These are phyloP conservation scores for Pythium angustatum DNA, from an alignment of 352 stramenopile genomes.

Conservation along the genomic window DNA sequence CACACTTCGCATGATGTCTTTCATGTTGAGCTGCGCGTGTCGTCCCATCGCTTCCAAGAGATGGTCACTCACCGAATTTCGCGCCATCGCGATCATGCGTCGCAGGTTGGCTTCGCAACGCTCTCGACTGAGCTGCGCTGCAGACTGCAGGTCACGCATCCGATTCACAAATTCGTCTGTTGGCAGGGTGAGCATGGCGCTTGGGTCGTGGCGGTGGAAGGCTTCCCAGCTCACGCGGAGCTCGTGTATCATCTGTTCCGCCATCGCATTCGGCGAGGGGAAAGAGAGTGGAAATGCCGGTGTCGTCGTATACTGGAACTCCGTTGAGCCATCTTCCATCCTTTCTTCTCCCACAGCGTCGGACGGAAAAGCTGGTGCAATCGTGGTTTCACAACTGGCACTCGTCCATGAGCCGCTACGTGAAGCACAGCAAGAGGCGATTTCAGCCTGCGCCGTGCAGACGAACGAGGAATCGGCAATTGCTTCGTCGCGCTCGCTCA, in stretches of 20 bases:
- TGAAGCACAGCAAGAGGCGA: neutral
- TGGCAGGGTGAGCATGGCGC: neutral
- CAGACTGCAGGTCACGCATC: neutral
- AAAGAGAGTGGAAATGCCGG: slow-evolving; percentile 27
- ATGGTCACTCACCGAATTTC: neutral
- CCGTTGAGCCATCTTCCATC: neutral
- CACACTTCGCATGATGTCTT: slow-evolving; percentile 38
- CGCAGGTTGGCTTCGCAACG: neutral
- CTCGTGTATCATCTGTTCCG: slow-evolving; percentile 38
- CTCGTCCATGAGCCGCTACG: no score
- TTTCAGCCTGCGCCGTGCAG: neutral
- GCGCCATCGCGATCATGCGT: neutral
- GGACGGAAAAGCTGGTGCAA: no score
- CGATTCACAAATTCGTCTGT: neutral
- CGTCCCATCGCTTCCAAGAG: neutral
- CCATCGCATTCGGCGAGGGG: slow-evolving; percentile 23
- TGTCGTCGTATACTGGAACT: neutral
- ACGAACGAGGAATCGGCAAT: neutral
- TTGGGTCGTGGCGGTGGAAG: slow-evolving; percentile 30
- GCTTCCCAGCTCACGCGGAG: slow-evolving; percentile 40
- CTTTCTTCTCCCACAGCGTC: no score
- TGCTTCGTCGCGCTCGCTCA: neutral
- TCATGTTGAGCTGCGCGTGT: neutral
- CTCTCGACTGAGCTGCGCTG: neutral
- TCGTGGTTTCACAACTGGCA: no score